Conservation (phyloP, 371 early-diverging fungal genomes). For the Sporodiniella umbellata region DNA sequence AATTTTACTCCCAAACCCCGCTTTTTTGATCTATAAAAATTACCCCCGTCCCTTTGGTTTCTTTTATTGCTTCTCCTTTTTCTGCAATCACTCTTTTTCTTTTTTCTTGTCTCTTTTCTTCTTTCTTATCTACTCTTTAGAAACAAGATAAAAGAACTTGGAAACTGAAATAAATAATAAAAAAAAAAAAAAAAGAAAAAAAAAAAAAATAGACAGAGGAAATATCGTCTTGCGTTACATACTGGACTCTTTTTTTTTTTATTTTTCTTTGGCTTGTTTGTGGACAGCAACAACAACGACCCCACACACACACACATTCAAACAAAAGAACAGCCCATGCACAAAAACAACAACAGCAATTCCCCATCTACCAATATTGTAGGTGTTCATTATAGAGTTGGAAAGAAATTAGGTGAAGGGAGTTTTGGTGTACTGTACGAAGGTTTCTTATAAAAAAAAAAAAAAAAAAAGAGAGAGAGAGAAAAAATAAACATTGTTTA, state of each 20-base stretch:
- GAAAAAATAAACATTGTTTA: too few species aligned
- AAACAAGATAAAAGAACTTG: too few species aligned
- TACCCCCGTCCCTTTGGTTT: background rate
- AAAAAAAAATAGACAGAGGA: too few species aligned
- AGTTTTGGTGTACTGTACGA: slow-evolving; percentile 95
- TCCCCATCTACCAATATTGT: slow-evolving; percentile 59
- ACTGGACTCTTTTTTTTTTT: too few species aligned
- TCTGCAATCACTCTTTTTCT: too few species aligned
- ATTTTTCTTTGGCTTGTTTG: too few species aligned
- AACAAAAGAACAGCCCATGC: background rate
- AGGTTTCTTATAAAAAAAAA: slow-evolving; percentile 47
- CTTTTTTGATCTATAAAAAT: background rate
- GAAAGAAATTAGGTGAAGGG: slow-evolving; percentile 77
- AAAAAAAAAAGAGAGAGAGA: slow-evolving; percentile 8
- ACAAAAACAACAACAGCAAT: slow-evolving; percentile 14
- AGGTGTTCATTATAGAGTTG: slow-evolving; percentile 91
- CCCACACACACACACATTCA: too few species aligned
- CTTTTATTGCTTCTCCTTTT: background rate
- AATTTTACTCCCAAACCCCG: background rate
- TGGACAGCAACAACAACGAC: too few species aligned
- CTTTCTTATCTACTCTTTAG: too few species aligned
- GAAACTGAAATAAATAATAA: too few species aligned
- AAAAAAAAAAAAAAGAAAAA: background rate
- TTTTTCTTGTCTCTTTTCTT: too few species aligned
- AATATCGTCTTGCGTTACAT: too few species aligned